Conservation (phyloP, 768 basidiomycete species). For the Calocybe indica region DNA sequence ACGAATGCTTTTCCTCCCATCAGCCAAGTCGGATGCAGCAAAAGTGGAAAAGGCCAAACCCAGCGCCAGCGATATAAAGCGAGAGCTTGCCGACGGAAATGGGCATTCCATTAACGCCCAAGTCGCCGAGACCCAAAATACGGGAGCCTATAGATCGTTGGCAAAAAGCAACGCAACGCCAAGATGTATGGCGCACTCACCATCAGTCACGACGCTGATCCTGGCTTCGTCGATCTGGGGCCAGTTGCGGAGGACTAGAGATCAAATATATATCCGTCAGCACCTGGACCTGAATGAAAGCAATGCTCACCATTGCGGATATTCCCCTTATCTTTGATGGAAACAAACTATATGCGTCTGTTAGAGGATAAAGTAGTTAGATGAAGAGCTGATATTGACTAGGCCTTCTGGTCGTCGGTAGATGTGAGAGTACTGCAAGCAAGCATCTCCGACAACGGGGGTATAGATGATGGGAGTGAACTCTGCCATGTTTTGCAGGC, state of each 20-base stretch:
- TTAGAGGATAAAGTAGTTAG: constrained; percentile 8
- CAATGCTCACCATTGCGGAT: constrained; percentile 42
- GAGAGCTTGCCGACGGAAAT: constrained; percentile 92
- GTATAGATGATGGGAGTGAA: constrained; percentile 84
- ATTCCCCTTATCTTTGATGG: constrained; percentile 78
- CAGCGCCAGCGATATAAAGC: constrained; percentile 85
- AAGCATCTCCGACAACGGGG: constrained; percentile 89
- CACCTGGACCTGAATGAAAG: not conserved
- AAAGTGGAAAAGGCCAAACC: constrained; percentile 37
- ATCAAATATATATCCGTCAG: not conserved
- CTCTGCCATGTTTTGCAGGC: constrained; percentile 65
- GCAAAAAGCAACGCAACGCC: constrained; percentile 5
- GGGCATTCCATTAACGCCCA: constrained; percentile 81
- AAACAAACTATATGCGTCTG: constrained; percentile 51
- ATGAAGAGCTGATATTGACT: constrained; percentile 28
- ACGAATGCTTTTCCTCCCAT: constrained; percentile 46
- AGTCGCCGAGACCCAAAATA: constrained; percentile 83
- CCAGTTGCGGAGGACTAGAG: constrained; percentile 63
- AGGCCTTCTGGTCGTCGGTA: constrained; percentile 71
- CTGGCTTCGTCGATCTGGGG: constrained; percentile 69
- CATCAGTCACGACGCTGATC: constrained; percentile 91
- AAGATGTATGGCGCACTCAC: constrained; percentile 26
- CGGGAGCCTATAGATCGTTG: constrained; percentile 55
- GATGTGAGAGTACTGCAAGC: constrained; percentile 75
- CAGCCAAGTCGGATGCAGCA: not conserved